Evolutionary conservation across 2,329 filamentous ascomycete genomes (phyloP), one percentile per base, ranked within the genome.

Genomic region (Orbilia quercus): DNA sequence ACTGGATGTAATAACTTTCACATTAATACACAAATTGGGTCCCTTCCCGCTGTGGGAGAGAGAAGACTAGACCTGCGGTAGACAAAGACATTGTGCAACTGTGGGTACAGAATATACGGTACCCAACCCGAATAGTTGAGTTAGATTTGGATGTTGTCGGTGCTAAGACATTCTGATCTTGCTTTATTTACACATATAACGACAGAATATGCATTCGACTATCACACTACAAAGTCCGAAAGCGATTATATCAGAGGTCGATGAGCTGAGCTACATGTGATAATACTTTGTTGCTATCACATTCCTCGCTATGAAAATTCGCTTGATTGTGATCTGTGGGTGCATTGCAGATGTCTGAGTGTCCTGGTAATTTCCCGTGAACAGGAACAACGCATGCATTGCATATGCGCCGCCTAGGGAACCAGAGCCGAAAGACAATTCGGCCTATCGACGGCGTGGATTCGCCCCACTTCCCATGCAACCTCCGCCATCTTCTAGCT

Each of bases 301-400:
- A 45, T 51, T 50, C 36, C n/a, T 54, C 25, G 50, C 36, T 36
- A 16, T 22, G 12, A 28, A 28, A 45, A 34, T 64, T 59, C 48
- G 66, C 55, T 58, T 71, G 58, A 48, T 71, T 64, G 58, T 64
- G 58, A 40, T 51, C 34, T 58, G 40, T 31, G 28, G 16, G 55
- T 58, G 66, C 45, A 63, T 31, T 71, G 66, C 66, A 71, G 57
- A 58, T 63, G 55, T 54, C 58, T 71, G 66, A 71, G 66, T 22
- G 57, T 63, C 50, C 57, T 71, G 57, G 57, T 71, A 71, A 71
- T 71, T 71, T 71, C 66, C 66, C 66, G 58, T 53, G 50, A 57
- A 71, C 58, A 71, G 66, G 66, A 71, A 71, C 66, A 71, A 71
- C 66, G 66, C 66, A 71, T 69, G 65, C 65, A 70, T 55, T 71